Percentiles rank a stretch among this genome's conserved stretches.
These are phyloP conservation scores for Phyllosticta ampelicida DNA, from an alignment of 2,329 filamentous ascomycete species.

Conservation along the genomic window DNA sequence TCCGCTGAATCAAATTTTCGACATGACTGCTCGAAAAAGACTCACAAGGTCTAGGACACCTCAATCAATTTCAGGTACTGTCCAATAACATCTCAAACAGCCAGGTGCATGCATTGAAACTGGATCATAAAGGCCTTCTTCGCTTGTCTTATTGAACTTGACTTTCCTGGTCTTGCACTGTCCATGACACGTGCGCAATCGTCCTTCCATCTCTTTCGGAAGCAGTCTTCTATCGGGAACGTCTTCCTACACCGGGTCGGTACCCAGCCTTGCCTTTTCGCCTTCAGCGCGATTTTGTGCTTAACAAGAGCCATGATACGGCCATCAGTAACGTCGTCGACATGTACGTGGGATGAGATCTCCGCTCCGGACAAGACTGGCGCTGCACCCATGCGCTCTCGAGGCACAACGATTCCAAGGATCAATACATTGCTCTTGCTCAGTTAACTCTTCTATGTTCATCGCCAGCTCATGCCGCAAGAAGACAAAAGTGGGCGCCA, in stretches of 20 bases:
- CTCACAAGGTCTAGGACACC: neutral
- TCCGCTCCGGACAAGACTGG: neutral
- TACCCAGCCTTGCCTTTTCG: neutral
- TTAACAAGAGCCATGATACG: conserved; percentile 10
- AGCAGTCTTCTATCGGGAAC: conserved; percentile 1
- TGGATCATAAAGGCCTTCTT: neutral
- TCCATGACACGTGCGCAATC: conserved; percentile 7
- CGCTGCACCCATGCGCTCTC: neutral
- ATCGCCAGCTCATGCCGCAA: neutral
- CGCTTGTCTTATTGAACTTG: neutral
- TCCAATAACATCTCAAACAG: neutral
- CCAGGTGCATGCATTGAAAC: neutral
- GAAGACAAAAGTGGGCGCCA: neutral
- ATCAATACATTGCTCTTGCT: neutral
- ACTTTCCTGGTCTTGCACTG: neutral
- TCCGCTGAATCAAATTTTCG: neutral
- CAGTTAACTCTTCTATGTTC: neutral
- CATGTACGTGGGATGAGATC: neutral
- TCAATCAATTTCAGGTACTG: neutral
- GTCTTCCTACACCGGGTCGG: conserved; percentile 1
- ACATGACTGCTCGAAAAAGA: neutral
- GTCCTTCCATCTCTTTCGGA: conserved; percentile 2
- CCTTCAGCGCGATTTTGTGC: neutral
- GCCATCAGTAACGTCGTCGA: conserved; percentile 8
- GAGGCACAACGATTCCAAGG: neutral